Conservation (phyloP, 805 yeast genomes). For the Tetrapisispora taiwanensis region DNA sequence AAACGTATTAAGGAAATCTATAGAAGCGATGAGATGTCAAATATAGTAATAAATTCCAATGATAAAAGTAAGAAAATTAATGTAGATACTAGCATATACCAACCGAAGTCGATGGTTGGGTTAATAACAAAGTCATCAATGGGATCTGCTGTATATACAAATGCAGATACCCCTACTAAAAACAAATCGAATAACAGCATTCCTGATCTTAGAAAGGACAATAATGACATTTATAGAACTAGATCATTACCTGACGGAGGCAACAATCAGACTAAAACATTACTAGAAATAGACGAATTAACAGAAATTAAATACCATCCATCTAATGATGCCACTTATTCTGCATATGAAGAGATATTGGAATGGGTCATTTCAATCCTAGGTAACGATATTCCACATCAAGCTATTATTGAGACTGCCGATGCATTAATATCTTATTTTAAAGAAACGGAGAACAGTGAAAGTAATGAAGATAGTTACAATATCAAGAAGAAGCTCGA, state of each 20-base stretch:
- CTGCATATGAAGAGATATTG: constrained; percentile 46
- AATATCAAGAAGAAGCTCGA: constrained; percentile 34
- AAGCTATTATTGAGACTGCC: constrained; percentile 38
- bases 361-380: constrained; percentile 46
- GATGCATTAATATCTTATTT: constrained; percentile 17
- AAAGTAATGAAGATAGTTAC: constrained; percentile 11
- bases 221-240: neutral
- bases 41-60: constrained; percentile 57
- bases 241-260: too few species aligned
- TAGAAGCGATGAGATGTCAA: constrained; percentile 66
- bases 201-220: constrained; percentile 1
- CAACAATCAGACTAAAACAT: constrained; percentile 13
- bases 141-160: constrained; percentile 35
- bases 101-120: constrained; percentile 67
- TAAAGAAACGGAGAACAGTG: constrained; percentile 7
- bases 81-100: constrained; percentile 42
- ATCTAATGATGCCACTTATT: constrained; percentile 40
- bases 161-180: neutral
- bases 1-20: constrained; percentile 31
- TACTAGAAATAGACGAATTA: constrained; percentile 30
- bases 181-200: too few species aligned
- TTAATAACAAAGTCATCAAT: constrained; percentile 56
- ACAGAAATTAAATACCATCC: constrained; percentile 58
- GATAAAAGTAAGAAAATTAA: constrained; percentile 32
- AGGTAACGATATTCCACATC: constrained; percentile 68